Base-by-base conservation (phyloP, 495 filamentous ascomycete genomes). In the Hyaloscypha variabilis region DNA sequence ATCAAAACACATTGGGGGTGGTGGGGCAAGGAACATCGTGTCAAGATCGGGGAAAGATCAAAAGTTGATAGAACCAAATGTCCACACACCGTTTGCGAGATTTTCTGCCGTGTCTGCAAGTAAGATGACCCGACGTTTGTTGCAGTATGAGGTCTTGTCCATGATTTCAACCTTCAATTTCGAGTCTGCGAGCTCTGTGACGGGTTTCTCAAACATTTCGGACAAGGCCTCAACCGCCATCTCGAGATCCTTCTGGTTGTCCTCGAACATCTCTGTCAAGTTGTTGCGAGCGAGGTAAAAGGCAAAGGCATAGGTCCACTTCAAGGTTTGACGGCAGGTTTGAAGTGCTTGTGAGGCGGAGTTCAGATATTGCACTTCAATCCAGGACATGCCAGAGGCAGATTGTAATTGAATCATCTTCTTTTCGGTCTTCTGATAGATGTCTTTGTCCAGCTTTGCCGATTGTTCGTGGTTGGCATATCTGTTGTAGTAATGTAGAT, bases 401-500 rank as follows among this genome's bases (percentile, higher is more conserved):
- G 89, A 91, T 77, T 98, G 96, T 14, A 99, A 84, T 71, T 92
- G 90, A 29, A 91, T 92, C 95, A 99, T 98, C 82, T 98, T 99
- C 83, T 93, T 97, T 78, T 99, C 93, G 13, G 95, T 97, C 84
- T 98, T 99, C 61, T 90, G 76, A 70, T 90, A 96, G 42, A 99
- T 88, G 74, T 99, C 95, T 77, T 96, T 97, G 74, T 99, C 95
- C 11, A 99, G 87, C 63, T 94, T 94, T 13, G 95, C 95, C 14
- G 93, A 97, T 76, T 98, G 96, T 76, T 98, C 96, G 81, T 99
- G 95, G 75, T 98, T 99, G 53, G 94, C 93, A 71, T 97, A 99
- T 63, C 95, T 90, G 76, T 99, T 98, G 77, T 98, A 99, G 79
- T 99, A 99, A 78, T 98, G 92, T 3, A 99, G 83, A 65, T 99